Evolutionary conservation across 352 stramenopile genomes (phyloP).

Genomic region (Pythium brachiatum): DNA sequence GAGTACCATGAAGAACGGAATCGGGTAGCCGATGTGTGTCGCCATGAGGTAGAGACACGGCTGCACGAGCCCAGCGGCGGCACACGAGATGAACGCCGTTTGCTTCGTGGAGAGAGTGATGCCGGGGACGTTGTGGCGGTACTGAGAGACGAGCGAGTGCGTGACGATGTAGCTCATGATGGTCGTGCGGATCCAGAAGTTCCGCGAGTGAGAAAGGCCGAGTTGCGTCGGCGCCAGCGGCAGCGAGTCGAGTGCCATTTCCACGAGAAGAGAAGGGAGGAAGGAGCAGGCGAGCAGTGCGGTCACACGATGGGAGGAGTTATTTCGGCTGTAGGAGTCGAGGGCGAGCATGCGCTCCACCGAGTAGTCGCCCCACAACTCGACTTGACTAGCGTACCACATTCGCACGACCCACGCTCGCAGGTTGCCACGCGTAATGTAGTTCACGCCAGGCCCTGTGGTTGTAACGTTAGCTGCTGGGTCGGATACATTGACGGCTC

Average conservation of each 20-base stretch:
- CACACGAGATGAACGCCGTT: background rate
- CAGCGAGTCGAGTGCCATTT: background rate
- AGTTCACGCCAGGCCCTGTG: background rate
- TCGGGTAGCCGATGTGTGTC: slow-evolving; percentile 12
- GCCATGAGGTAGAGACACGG: slow-evolving; percentile 3
- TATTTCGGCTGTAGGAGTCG: background rate
- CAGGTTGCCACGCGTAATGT: background rate
- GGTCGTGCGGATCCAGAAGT: slow-evolving; percentile 19
- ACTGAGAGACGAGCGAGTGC: slow-evolving; percentile 4
- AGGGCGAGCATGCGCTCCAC: slow-evolving; percentile 13
- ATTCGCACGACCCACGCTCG: background rate
- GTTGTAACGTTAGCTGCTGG: too few species aligned
- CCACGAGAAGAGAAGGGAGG: slow-evolving; percentile 4
- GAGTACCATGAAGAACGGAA: slow-evolving; percentile 12
- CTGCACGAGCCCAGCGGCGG: background rate
- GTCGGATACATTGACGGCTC: too few species aligned
- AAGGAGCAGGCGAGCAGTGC: background rate
- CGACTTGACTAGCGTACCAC: slow-evolving; percentile 4
- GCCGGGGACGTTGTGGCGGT: background rate
- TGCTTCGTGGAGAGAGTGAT: background rate
- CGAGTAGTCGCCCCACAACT: slow-evolving; percentile 15
- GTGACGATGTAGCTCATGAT: slow-evolving; percentile 5
- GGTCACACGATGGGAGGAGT: background rate
- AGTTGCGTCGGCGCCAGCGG: background rate
- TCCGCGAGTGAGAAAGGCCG: background rate